Percentiles rank a stretch among this genome's conserved stretches.
phyloP scores from a whole-genome alignment of 2,329 filamentous ascomycete species.

The Colletotrichum musicola region DNA sequence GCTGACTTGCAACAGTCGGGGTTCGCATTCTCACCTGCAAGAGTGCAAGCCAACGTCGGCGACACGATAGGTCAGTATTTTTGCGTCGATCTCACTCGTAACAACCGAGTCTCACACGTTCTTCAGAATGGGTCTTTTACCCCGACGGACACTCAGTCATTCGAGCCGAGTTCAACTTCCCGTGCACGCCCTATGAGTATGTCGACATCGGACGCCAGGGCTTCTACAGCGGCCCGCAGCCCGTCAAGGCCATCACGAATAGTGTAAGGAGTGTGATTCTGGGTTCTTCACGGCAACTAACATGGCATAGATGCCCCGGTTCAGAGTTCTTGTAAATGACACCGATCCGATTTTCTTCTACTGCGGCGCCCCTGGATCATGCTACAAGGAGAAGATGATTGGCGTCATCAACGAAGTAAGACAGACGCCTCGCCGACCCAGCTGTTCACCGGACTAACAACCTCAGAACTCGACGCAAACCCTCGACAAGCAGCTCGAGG shows the following conservation, averaged over 20 bases:
- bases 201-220: constrained; percentile 60
- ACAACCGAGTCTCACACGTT: constrained; percentile 23
- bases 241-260: constrained; percentile 59
- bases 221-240: constrained; percentile 66
- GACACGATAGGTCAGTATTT: constrained; percentile 59
- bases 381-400: constrained; percentile 76
- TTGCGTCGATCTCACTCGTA: not conserved
- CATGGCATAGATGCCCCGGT: constrained; percentile 58
- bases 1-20: constrained; percentile 41
- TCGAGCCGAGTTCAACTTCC: constrained; percentile 67
- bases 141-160: constrained; percentile 75
- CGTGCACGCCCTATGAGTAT: constrained; percentile 73
- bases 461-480: constrained; percentile 60
- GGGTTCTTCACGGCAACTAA: constrained; percentile 42
- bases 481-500: constrained; percentile 60
- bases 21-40: constrained; percentile 49
- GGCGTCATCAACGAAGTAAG: constrained; percentile 79
- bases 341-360: constrained; percentile 77
- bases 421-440: not conserved
- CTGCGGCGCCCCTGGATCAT: constrained; percentile 76
- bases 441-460: constrained; percentile 32
- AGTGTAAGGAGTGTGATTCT: constrained; percentile 56
- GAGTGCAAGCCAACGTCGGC: constrained; percentile 54
- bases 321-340: constrained; percentile 65
- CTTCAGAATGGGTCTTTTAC: constrained; percentile 69